phyloP scores from a whole-genome alignment of 2,329 filamentous ascomycete species.

The Hypoxylon sp. region DNA sequence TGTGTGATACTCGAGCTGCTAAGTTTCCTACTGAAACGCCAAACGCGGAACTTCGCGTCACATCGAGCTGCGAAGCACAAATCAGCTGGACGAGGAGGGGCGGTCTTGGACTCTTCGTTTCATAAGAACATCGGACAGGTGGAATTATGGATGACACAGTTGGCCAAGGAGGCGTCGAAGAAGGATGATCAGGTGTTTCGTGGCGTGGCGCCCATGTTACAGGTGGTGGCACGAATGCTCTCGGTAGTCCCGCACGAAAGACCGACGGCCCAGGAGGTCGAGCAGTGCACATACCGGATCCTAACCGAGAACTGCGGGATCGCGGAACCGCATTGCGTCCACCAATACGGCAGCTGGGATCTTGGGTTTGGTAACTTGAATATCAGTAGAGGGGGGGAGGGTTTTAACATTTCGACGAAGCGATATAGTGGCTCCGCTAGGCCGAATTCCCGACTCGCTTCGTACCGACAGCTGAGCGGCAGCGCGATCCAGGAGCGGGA shows the following conservation, averaged over 20 bases:
- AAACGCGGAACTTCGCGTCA: slow-evolving; percentile 74
- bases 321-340: slow-evolving; percentile 68
- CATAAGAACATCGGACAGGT: slow-evolving; percentile 79
- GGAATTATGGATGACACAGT: slow-evolving; percentile 74
- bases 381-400: slow-evolving; percentile 50
- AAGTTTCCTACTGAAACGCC: slow-evolving; percentile 77
- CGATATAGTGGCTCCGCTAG: slow-evolving; percentile 52
- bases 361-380: slow-evolving; percentile 54
- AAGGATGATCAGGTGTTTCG: slow-evolving; percentile 65
- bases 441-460: slow-evolving; percentile 35
- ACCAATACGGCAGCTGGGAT: slow-evolving; percentile 59
- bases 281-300: slow-evolving; percentile 67
- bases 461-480: slow-evolving; percentile 50
- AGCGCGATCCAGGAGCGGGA: slow-evolving; percentile 46
- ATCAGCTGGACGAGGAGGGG: slow-evolving; percentile 69
- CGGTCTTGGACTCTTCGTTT: slow-evolving; percentile 78
- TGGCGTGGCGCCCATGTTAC: slow-evolving; percentile 67
- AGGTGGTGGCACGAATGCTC: slow-evolving; percentile 69
- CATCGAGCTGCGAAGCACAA: slow-evolving; percentile 78
- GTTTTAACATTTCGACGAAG: slow-evolving; percentile 52
- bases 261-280: slow-evolving; percentile 67
- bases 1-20: slow-evolving; percentile 81
- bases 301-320: slow-evolving; percentile 65
- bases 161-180: slow-evolving; percentile 72
- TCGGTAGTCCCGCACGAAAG: slow-evolving; percentile 66